phyloP scores from a whole-genome alignment of 2,329 filamentous ascomycete genomes.

The Botrytis pseudocinerea region DNA sequence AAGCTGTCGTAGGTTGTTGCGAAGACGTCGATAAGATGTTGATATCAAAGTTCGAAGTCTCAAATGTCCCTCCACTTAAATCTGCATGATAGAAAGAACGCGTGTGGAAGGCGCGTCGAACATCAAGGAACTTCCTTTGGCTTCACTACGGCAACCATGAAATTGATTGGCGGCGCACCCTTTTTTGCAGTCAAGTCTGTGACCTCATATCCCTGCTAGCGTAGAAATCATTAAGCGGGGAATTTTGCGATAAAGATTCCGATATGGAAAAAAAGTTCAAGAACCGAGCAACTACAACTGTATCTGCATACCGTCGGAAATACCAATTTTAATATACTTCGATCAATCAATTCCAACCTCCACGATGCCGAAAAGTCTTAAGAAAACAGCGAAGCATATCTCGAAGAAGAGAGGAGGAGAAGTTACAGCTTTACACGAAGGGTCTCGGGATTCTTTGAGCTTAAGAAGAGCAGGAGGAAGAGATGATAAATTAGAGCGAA shows the following conservation, averaged over 20 bases:
- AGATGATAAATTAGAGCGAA: constrained; percentile 78
- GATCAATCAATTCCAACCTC: background rate
- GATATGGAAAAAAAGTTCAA: constrained; percentile 32
- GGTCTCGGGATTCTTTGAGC: constrained; percentile 81
- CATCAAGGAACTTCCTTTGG: constrained; percentile 9
- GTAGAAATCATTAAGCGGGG: constrained; percentile 19
- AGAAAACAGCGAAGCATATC: constrained; percentile 87
- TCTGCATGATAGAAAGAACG: constrained; percentile 21
- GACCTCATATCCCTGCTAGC: constrained; percentile 15
- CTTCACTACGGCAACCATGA: constrained; percentile 26
- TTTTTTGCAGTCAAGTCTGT: background rate
- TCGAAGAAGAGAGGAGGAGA: constrained; percentile 79
- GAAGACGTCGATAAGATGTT: constrained; percentile 15
- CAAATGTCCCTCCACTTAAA: background rate
- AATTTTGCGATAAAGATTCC: constrained; percentile 32
- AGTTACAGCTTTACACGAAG: constrained; percentile 77
- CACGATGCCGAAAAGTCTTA: constrained; percentile 71
- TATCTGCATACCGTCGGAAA: background rate
- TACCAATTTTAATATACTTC: background rate
- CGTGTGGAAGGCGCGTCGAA: constrained; percentile 24
- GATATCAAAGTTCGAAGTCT: constrained; percentile 5
- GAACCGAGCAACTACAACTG: constrained; percentile 1
- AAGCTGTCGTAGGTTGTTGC: constrained; percentile 6
- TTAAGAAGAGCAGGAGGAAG: constrained; percentile 76
- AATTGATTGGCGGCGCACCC: constrained; percentile 11